Evolutionary conservation across 139 green algal genomes (phyloP).

Genomic region (Dunaliella primolecta): DNA sequence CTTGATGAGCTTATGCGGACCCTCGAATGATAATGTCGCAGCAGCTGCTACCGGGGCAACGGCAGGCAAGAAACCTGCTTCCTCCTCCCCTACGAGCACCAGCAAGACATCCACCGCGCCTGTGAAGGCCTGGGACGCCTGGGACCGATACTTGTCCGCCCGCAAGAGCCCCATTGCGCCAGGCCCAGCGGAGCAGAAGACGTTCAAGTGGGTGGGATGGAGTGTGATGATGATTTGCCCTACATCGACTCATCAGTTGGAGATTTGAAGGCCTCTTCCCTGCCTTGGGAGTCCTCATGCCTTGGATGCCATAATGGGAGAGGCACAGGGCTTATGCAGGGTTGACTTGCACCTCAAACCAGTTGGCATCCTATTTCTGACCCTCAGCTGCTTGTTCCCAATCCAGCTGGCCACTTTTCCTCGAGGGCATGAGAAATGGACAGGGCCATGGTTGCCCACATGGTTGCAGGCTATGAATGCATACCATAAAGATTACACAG

Average conservation of each 20-base stretch:
- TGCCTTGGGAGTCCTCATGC: no score
- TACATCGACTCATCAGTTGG: no score
- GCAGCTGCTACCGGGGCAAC: neutral
- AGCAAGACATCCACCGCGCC: no score
- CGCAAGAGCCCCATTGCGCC: neutral
- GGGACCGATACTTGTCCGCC: neutral
- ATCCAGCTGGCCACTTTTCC: no score
- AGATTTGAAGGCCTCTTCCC: no score
- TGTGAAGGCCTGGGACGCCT: conserved; percentile 11
- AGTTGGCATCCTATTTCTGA: neutral
- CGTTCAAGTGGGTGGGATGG: neutral
- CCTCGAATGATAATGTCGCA: no score
- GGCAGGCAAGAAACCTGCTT: neutral
- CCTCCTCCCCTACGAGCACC: neutral
- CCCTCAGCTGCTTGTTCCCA: no score
- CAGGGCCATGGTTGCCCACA: no score
- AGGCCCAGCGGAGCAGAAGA: neutral
- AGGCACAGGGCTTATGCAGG: neutral
- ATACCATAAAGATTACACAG: no score
- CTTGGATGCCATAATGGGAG: no score
- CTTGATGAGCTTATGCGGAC: neutral
- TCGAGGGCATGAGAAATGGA: no score
- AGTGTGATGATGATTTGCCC: neutral
- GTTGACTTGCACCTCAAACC: neutral
- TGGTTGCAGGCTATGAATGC: no score